These are phyloP conservation scores for Trebouxia sp. DNA, from an alignment of 139 green algal genomes.

Conservation along the genomic window DNA sequence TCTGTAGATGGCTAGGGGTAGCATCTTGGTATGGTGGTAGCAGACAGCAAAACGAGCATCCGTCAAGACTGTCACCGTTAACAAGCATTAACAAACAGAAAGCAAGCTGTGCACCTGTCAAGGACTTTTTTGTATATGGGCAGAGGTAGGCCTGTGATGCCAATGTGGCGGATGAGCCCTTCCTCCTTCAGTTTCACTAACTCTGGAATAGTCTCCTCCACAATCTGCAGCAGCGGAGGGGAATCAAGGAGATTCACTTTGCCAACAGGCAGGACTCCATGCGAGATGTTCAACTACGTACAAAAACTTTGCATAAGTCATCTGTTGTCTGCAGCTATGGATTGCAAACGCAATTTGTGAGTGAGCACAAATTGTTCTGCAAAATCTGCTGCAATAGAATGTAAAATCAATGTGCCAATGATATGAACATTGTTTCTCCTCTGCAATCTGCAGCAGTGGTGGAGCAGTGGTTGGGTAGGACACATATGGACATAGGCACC, in stretches of 20 bases:
- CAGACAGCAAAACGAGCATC: no score
- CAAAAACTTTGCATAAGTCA: background rate
- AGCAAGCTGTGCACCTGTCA: slow-evolving; percentile 45
- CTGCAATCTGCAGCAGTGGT: no score
- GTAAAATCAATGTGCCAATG: no score
- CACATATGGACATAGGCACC: background rate
- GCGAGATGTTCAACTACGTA: background rate
- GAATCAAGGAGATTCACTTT: no score
- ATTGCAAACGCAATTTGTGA: background rate
- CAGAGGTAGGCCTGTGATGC: slow-evolving; percentile 92
- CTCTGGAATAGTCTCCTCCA: slow-evolving; percentile 89
- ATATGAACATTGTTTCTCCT: no score
- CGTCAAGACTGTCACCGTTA: no score
- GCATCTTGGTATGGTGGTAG: no score
- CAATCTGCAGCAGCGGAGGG: slow-evolving; percentile 69
- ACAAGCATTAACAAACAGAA: no score
- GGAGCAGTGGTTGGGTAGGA: no score
- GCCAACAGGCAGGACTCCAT: background rate
- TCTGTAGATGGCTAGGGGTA: no score
- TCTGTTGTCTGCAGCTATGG: background rate
- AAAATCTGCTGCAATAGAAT: no score
- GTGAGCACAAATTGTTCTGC: no score
- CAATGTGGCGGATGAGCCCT: slow-evolving; percentile 84
- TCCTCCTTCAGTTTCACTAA: slow-evolving; percentile 76
- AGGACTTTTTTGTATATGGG: slow-evolving; percentile 78